These are phyloP conservation scores for Eurotiales sp. DNA, from an alignment of 2,329 filamentous ascomycete species.

Conservation along the genomic window DNA sequence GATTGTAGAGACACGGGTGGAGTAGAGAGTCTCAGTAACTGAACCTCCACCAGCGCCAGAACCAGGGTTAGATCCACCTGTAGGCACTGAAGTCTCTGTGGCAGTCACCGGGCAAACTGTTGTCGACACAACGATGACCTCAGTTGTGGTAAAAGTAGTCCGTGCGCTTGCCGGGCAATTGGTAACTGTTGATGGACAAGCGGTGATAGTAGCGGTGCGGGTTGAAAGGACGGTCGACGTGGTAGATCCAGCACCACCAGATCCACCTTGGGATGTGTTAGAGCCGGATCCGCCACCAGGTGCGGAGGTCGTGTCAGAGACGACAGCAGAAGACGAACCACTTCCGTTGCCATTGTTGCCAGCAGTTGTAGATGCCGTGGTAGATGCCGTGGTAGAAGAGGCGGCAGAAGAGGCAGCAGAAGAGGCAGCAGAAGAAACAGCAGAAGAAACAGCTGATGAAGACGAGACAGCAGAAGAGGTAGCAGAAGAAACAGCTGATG, in stretches of 20 bases:
- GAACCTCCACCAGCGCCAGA: not conserved
- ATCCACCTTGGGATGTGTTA: not conserved
- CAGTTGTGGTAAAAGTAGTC: not conserved
- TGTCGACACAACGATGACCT: not conserved
- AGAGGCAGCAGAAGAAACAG: too few species aligned
- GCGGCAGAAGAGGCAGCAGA: not conserved
- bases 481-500: not conserved
- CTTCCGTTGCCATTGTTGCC: not conserved
- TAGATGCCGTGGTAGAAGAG: not conserved
- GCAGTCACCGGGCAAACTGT: not conserved
- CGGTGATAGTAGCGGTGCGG: constrained; percentile 4
- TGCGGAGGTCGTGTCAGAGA: not conserved
- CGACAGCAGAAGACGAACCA: not conserved
- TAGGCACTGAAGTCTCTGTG: not conserved
- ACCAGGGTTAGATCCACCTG: not conserved
- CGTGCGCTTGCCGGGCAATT: not conserved
- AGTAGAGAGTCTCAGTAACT: not conserved
- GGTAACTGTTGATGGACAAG: constrained; percentile 3
- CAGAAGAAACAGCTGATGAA: not conserved
- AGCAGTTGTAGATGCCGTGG: not conserved
- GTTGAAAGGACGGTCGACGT: constrained; percentile 4
- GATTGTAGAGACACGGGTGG: constrained; percentile 1
- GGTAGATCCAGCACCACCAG: not conserved
- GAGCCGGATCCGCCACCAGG: too few species aligned
- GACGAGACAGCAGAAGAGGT: not conserved